Evolutionary conservation across 2,329 filamentous ascomycete genomes (phyloP), one percentile per base, ranked within the genome.

Genomic region (Bipolaris victoriae): DNA sequence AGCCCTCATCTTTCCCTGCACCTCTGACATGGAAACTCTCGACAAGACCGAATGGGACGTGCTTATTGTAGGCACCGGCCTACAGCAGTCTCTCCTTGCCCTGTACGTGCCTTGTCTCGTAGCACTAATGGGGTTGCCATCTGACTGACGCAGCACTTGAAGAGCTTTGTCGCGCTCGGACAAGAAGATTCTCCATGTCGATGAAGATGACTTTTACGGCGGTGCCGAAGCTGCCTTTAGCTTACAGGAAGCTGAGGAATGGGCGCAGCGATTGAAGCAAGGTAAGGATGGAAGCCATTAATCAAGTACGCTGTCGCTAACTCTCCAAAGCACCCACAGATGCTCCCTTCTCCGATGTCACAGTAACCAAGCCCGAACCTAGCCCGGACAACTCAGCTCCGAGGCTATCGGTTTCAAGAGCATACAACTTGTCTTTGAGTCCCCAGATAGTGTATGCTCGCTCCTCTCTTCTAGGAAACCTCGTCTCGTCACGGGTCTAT

Each of bases 91-190:
- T 59, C 75, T 84, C 35, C 79, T 84, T 54, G 82, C 82, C 62
- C 74, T 83, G 82, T 84, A 82, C 60, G 80, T 78, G 55, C 50
- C 49, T 52, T 50, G 37, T 45, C 49, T 54, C 56, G 47, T 62
- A 24, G 20, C 39, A 49, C 40, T 15, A 31, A 31, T 31, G 46
- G 67, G 67, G 29, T 70, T 77, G 80, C 80, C 80, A 64, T 87
- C 87, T 90, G 86, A 90, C 89, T 91, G 86, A 92, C 88, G 77
- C 79, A 89, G 84, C 78, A 65, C 59, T 74, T 76, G 74, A 84
- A 98, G 94, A 84, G 90, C 94, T 70, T 84, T 98, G 69, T 98
- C 94, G 66, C 89, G 93, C 72, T 96, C 92, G 61, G 89, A 88
- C 74, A 96, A 96, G 82, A 95, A 91, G 70, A 86, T 97, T 65